Conservation (phyloP, 768 basidiomycete genomes). For the Kwoniella dejecticola region DNA sequence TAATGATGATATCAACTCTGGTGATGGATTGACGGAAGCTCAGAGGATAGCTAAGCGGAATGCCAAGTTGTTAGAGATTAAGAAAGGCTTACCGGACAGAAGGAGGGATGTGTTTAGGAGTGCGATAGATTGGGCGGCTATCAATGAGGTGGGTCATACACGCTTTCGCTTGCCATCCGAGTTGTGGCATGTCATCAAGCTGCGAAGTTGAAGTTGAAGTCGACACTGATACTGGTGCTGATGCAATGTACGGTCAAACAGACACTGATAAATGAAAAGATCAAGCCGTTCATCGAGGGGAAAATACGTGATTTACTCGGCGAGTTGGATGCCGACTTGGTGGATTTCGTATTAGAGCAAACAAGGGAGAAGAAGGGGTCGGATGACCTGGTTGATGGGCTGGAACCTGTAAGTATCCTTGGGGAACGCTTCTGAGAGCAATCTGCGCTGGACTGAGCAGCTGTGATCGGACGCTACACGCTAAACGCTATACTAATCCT, state of each 20-base stretch:
- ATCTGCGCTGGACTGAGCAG: no score
- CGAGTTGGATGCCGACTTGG: constrained; percentile 88
- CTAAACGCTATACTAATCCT: no score
- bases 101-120: constrained; percentile 60
- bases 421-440: no score
- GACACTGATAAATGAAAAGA: constrained; percentile 60
- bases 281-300: constrained; percentile 78
- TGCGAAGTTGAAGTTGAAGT: no score
- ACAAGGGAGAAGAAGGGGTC: constrained; percentile 86
- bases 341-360: constrained; percentile 91
- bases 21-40: constrained; percentile 56
- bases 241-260: constrained; percentile 68
- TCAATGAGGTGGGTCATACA: constrained; percentile 70
- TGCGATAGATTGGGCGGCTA: constrained; percentile 78
- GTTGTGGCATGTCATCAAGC: no score
- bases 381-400: constrained; percentile 79
- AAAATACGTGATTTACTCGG: constrained; percentile 86
- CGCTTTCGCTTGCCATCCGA: no score
- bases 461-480: no score
- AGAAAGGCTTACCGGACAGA: constrained; percentile 71
- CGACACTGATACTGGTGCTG: no score
- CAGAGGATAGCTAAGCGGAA: constrained; percentile 76
- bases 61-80: constrained; percentile 77
- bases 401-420: constrained; percentile 80
- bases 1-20: constrained; percentile 22